Conservation (phyloP, 768 basidiomycete genomes). For the Tulasnella calospora region DNA sequence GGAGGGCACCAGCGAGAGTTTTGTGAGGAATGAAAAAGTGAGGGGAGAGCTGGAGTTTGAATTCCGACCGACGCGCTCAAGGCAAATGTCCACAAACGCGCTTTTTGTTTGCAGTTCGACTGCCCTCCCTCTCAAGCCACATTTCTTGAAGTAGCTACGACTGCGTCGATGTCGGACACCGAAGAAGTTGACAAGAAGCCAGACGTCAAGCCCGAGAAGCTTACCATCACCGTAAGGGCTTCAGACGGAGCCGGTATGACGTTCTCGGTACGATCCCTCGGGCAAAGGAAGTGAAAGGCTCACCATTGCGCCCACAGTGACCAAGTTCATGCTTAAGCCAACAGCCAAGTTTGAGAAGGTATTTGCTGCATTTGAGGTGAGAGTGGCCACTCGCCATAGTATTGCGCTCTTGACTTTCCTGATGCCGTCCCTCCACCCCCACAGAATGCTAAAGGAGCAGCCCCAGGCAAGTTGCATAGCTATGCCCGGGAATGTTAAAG, state of each 20-base stretch:
- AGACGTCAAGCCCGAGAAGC: constrained; percentile 3
- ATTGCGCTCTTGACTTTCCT: neutral
- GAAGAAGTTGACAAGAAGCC: constrained; percentile 12
- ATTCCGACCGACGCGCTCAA: neutral
- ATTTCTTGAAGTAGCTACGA: neutral
- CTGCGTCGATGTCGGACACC: neutral
- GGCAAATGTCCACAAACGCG: constrained; percentile 4
- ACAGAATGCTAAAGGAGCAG: neutral
- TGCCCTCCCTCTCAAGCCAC: neutral
- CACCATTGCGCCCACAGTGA: neutral
- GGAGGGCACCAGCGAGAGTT: neutral
- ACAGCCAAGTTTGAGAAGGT: constrained; percentile 21
- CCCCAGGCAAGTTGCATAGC: neutral
- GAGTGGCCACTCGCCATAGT: neutral
- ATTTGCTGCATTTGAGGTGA: constrained; percentile 12
- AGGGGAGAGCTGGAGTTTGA: neutral
- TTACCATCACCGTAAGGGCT: neutral
- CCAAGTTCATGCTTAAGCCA: constrained; percentile 14
- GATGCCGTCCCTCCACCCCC: neutral
- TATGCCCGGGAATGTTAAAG: neutral
- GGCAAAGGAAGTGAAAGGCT: neutral
- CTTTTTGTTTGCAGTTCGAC: neutral
- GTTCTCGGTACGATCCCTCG: neutral
- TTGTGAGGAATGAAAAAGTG: neutral
- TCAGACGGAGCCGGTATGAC: constrained; percentile 9